Percentiles rank a stretch among this genome's conserved stretches.
Evolutionary conservation across 2,329 filamentous ascomycete genomes (phyloP).

Genomic region (Alternaria sp.): DNA sequence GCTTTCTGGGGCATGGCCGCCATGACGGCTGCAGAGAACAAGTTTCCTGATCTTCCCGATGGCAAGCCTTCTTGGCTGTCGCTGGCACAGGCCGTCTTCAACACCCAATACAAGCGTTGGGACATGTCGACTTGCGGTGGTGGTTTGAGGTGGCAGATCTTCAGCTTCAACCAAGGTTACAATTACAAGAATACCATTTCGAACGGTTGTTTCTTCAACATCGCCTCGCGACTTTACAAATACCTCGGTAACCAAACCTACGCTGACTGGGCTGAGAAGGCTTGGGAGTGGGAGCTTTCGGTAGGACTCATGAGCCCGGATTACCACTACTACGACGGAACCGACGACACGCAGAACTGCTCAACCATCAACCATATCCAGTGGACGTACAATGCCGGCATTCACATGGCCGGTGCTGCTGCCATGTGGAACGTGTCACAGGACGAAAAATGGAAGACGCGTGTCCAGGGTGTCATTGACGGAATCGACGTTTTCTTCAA

Average conservation of each 20-base stretch:
- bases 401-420: slow-evolving; percentile 55
- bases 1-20: slow-evolving; percentile 65
- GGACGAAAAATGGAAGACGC: slow-evolving; percentile 38
- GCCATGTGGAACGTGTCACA: slow-evolving; percentile 55
- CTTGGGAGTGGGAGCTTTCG: slow-evolving; percentile 63
- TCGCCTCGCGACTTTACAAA: slow-evolving; percentile 76
- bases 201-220: slow-evolving; percentile 82
- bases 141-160: slow-evolving; percentile 84
- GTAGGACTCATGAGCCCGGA: slow-evolving; percentile 58
- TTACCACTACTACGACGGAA: slow-evolving; percentile 55
- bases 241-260: slow-evolving; percentile 66
- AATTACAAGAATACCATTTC: slow-evolving; percentile 83
- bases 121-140: slow-evolving; percentile 70
- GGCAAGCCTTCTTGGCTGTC: slow-evolving; percentile 69
- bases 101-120: slow-evolving; percentile 73
- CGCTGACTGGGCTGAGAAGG: slow-evolving; percentile 67
- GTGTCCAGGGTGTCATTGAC: slow-evolving; percentile 44
- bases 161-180: slow-evolving; percentile 74
- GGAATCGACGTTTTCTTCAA: slow-evolving; percentile 53
- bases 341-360: slow-evolving; percentile 53
- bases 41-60: slow-evolving; percentile 51
- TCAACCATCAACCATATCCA: slow-evolving; percentile 52
- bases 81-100: slow-evolving; percentile 75
- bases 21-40: slow-evolving; percentile 63
- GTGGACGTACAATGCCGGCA: slow-evolving; percentile 57